Conservation (phyloP, 352 stramenopile species). For the Saprolegnia diclina region DNA sequence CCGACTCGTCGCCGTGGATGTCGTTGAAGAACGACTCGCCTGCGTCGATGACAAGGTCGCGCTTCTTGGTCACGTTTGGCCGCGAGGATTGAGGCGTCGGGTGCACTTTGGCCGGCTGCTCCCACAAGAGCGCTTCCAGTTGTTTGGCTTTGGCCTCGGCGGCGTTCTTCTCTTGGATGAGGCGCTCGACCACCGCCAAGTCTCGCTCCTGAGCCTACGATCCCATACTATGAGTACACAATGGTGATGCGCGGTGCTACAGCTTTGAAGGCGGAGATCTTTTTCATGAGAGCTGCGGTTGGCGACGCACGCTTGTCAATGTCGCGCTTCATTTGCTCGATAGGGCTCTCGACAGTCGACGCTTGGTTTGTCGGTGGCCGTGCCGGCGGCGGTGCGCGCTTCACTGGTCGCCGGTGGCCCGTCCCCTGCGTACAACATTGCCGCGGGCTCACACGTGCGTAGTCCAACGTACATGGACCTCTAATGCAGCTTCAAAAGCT, state of each 20-base stretch:
- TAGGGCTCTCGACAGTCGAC: no score
- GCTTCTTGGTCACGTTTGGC: background rate
- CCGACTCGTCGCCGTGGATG: constrained; percentile 5
- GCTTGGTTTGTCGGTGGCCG: background rate
- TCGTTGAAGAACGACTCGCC: constrained; percentile 5
- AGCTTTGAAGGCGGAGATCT: background rate
- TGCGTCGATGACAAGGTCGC: background rate
- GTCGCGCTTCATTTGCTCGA: no score
- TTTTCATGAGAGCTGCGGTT: background rate
- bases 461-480: background rate
- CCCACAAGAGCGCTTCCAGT: constrained; percentile 2
- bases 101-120: background rate
- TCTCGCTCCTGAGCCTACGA: constrained; percentile 19
- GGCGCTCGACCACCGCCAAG: constrained; percentile 11
- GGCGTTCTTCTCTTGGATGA: constrained; percentile 19
- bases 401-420: no score
- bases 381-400: no score
- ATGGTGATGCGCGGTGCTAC: constrained; percentile 2
- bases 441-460: background rate
- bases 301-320: no score
- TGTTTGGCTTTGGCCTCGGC: background rate
- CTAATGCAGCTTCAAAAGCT: background rate
- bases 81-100: background rate
- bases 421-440: background rate
- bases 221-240: background rate